These are phyloP conservation scores for Fusarium napiforme DNA, from an alignment of 2,329 filamentous ascomycete species.

Conservation along the genomic window DNA sequence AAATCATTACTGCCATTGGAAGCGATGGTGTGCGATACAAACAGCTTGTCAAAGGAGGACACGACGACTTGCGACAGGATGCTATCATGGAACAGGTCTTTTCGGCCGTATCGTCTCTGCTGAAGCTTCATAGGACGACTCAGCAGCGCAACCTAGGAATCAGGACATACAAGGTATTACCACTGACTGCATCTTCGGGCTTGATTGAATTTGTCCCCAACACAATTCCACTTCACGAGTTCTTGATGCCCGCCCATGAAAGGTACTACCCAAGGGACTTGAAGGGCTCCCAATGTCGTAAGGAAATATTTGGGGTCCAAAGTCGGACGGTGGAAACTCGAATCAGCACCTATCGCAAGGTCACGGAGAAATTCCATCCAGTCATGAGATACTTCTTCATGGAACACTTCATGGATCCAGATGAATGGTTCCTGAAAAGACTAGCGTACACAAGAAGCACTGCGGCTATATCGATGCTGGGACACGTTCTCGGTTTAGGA, in stretches of 20 bases:
- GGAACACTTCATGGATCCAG: conserved; percentile 91
- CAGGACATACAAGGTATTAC: conserved; percentile 96
- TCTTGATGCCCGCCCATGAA: conserved; percentile 89
- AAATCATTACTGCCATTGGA: conserved; percentile 85
- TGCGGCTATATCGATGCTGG: conserved; percentile 93
- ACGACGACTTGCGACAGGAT: conserved; percentile 95
- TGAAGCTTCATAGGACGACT: conserved; percentile 87
- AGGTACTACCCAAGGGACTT: conserved; percentile 86
- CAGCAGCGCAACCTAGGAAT: conserved; percentile 90
- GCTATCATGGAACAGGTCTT: conserved; percentile 99
- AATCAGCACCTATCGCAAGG: conserved; percentile 78
- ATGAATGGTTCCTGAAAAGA: conserved; percentile 93
- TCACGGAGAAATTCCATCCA: conserved; percentile 85
- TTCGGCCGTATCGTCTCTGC: conserved; percentile 88
- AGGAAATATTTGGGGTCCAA: conserved; percentile 80
- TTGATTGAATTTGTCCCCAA: conserved; percentile 97
- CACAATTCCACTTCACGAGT: conserved; percentile 91
- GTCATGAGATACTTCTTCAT: conserved; percentile 98
- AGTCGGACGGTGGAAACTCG: conserved; percentile 75
- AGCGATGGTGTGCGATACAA: conserved; percentile 84
- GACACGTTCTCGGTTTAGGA: conserved; percentile 90
- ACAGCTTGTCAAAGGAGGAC: conserved; percentile 93
- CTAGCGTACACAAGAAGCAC: conserved; percentile 93
- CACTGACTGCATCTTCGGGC: conserved; percentile 84
- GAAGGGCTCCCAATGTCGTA: conserved; percentile 79